Conservation (phyloP, 1,284 basidiomycete species). For the Fomitopsis palustris region DNA sequence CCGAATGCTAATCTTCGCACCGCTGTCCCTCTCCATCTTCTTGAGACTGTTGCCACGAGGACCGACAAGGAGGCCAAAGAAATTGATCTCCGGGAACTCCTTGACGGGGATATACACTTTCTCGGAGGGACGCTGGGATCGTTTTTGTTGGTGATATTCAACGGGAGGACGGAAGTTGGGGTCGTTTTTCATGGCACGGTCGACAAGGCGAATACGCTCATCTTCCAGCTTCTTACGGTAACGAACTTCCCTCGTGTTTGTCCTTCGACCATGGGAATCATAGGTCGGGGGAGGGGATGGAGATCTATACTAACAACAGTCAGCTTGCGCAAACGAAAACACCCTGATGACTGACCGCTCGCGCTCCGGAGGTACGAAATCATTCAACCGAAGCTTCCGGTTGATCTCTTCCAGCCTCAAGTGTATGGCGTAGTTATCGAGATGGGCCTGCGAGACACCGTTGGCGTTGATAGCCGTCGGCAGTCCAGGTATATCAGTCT, state of each 20-base stretch:
- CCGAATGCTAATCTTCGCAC: slow-evolving; percentile 97
- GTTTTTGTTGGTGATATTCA: slow-evolving; percentile 93
- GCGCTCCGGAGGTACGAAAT: slow-evolving; percentile 93
- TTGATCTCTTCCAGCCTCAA: slow-evolving; percentile 97
- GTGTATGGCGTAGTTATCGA: slow-evolving; percentile 95
- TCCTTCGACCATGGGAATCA: slow-evolving; percentile 94
- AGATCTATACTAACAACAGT: slow-evolving; percentile 50
- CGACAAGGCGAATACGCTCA: slow-evolving; percentile 91
- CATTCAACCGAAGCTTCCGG: slow-evolving; percentile 88
- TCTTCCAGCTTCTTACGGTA: slow-evolving; percentile 98
- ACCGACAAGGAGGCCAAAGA: slow-evolving; percentile 97
- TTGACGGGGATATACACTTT: slow-evolving; percentile 99
- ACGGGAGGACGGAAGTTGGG: slow-evolving; percentile 96
- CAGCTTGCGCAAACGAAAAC: background rate
- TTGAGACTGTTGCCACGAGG: slow-evolving; percentile 99
- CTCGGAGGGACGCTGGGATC: slow-evolving; percentile 87
- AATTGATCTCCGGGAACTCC: slow-evolving; percentile 99
- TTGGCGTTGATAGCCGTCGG: slow-evolving; percentile 91
- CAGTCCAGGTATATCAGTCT: slow-evolving; percentile 83
- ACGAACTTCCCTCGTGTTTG: slow-evolving; percentile 97
- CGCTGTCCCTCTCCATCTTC: slow-evolving; percentile 98
- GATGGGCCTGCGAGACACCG: slow-evolving; percentile 87
- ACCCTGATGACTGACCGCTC: slow-evolving; percentile 59
- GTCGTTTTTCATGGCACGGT: slow-evolving; percentile 95
- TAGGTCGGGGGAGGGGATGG: slow-evolving; percentile 97